phyloP scores from a whole-genome alignment of 2,329 filamentous ascomycete genomes.

The Xylariomycetidae sp. region DNA sequence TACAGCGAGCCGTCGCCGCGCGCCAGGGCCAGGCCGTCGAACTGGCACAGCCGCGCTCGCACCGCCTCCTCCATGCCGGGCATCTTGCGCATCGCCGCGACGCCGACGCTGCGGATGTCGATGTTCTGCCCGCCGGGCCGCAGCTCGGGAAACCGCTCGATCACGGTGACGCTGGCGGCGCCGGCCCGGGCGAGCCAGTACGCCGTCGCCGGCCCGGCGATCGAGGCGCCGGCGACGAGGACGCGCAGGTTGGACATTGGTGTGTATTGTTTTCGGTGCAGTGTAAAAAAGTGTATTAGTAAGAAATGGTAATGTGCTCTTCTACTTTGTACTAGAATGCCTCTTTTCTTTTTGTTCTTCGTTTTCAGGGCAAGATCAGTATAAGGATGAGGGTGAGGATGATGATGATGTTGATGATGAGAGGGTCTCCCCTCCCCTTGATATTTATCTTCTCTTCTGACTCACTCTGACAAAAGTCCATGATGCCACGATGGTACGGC shows the following conservation, averaged over 20 bases:
- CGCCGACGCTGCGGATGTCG: conserved; percentile 20
- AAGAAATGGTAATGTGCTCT: too few relatives aligned
- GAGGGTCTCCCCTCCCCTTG: too few relatives aligned
- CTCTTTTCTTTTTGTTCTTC: too few relatives aligned
- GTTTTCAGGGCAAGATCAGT: too few relatives aligned
- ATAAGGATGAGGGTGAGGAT: too few relatives aligned
- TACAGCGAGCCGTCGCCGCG: conserved; percentile 30
- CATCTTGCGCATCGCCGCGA: conserved; percentile 20
- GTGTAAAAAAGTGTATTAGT: too few relatives aligned
- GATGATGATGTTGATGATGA: too few relatives aligned
- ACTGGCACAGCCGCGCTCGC: conserved; percentile 29
- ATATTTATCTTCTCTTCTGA: too few relatives aligned
- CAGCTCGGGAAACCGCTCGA: conserved; percentile 20
- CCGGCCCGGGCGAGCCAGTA: conserved; percentile 18
- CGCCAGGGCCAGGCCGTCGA: conserved; percentile 40
- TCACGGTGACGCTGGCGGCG: conserved; percentile 18
- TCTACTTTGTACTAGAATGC: too few relatives aligned
- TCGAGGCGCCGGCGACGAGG: conserved; percentile 9
- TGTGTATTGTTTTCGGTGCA: too few relatives aligned
- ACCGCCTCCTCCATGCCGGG: conserved; percentile 33
- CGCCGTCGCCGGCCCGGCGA: conserved; percentile 20
- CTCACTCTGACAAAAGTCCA: too few relatives aligned
- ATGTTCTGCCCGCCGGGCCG: conserved; percentile 21
- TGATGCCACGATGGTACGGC: too few relatives aligned
- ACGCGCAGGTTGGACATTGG: conserved; percentile 3